phyloP scores from a whole-genome alignment of 306 rosid genomes.

The Prunus fruticosa region DNA sequence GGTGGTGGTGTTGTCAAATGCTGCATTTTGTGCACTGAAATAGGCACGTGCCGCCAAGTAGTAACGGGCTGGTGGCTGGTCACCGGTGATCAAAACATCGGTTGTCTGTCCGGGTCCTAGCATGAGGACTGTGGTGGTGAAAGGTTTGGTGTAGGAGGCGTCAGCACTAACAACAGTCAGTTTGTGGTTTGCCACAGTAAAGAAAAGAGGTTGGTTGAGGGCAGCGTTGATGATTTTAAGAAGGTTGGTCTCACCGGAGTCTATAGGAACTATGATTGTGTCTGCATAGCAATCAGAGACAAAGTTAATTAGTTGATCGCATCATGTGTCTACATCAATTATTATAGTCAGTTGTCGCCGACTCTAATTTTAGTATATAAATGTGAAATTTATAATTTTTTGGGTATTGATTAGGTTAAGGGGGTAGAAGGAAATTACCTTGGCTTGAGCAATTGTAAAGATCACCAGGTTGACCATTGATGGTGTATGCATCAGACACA shows the following conservation, averaged over 20 bases:
- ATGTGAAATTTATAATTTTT: too few relatives aligned
- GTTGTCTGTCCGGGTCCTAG: constrained; percentile 97
- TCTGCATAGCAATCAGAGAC: constrained; percentile 37
- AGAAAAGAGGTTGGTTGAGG: constrained; percentile 71
- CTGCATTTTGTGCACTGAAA: constrained; percentile 65
- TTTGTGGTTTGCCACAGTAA: constrained; percentile 78
- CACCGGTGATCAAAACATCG: constrained; percentile 70
- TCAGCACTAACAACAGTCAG: constrained; percentile 83
- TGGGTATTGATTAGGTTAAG: too few relatives aligned
- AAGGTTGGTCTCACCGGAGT: constrained; percentile 70
- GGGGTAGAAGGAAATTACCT: constrained; percentile 32
- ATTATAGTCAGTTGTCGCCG: not conserved
- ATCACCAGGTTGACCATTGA: constrained; percentile 97
- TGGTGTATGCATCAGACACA: constrained; percentile 77
- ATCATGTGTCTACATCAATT: not conserved
- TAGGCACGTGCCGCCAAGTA: constrained; percentile 85
- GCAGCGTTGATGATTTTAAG: constrained; percentile 75
- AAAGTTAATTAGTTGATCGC: not conserved
- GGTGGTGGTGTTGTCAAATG: constrained; percentile 85
- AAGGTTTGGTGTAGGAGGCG: constrained; percentile 80
- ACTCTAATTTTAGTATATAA: too few relatives aligned
- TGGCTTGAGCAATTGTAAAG: constrained; percentile 83
- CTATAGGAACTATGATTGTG: constrained; percentile 51
- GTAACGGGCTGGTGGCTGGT: constrained; percentile 64
- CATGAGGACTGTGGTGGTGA: constrained; percentile 76